These are phyloP conservation scores for Helicostylum pulchrum DNA, from an alignment of 192 early-diverging fungal species.

Conservation along the genomic window DNA sequence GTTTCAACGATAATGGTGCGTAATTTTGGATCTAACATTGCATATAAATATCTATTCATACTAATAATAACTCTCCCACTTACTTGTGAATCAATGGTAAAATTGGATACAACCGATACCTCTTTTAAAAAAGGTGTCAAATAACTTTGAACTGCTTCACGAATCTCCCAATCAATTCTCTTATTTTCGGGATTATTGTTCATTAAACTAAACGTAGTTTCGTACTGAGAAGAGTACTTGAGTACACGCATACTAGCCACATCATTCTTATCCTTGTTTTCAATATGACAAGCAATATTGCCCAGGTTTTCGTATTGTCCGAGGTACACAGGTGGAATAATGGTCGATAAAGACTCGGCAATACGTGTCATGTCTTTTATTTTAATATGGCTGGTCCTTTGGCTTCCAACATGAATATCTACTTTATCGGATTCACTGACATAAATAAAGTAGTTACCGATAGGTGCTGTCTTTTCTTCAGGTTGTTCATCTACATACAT, in stretches of 20 bases:
- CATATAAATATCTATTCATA: not conserved
- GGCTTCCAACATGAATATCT: not conserved
- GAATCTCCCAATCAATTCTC: conserved; percentile 79
- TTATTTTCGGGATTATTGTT: conserved; percentile 75
- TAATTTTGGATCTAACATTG: conserved; percentile 65
- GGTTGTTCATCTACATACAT: not conserved
- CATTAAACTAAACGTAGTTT: conserved; percentile 83
- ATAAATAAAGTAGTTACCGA: conserved; percentile 14
- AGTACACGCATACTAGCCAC: conserved; percentile 62
- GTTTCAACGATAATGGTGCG: conserved; percentile 69
- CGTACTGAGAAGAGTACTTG: conserved; percentile 83
- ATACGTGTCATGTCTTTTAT: conserved; percentile 3
- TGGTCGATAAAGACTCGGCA: conserved; percentile 10
- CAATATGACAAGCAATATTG: conserved; percentile 19
- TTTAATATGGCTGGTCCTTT: not conserved
- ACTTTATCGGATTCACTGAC: not conserved
- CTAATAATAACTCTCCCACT: not conserved
- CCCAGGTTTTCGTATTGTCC: conserved; percentile 8
- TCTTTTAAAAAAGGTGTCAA: conserved; percentile 71
- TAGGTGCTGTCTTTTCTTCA: not conserved
- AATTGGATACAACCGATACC: conserved; percentile 64
- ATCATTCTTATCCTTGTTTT: conserved; percentile 23
- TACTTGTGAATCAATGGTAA: conserved; percentile 76
- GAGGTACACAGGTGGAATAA: conserved; percentile 25
- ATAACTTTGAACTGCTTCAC: conserved; percentile 61